A percentile compares a stretch with the other conserved stretches of the same genome.
Conservation (phyloP, 2,329 filamentous ascomycete species). For the Aspergillus piperis region DNA sequence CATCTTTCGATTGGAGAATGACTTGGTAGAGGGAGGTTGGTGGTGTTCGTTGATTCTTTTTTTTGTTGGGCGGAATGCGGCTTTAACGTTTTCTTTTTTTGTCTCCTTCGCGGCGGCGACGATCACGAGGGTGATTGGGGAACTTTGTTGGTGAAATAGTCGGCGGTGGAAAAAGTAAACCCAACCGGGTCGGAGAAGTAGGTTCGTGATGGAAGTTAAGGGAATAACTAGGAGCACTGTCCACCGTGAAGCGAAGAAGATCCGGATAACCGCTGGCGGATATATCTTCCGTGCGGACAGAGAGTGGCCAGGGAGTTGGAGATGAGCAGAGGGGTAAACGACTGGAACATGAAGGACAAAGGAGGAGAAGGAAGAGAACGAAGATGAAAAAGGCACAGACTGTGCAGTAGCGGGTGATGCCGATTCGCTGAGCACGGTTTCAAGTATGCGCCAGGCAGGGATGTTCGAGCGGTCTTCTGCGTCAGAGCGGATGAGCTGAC, state of each 20-base stretch:
- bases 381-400: conserved; percentile 9
- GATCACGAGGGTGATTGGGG: conserved; percentile 1
- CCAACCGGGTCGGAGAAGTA: not conserved
- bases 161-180: not conserved
- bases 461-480: not conserved
- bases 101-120: not conserved
- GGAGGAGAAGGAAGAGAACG: conserved; percentile 5
- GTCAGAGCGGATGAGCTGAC: not conserved
- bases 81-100: not conserved
- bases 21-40: not conserved
- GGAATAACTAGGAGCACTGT: not conserved
- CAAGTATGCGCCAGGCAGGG: conserved; percentile 10
- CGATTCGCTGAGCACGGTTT: conserved; percentile 9
- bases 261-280: not conserved
- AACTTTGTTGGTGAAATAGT: conserved; percentile 2
- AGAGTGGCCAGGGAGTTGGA: not conserved
- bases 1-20: conserved; percentile 19
- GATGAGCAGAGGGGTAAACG: conserved; percentile 5
- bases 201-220: not conserved
- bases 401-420: conserved; percentile 4
- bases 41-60: not conserved
- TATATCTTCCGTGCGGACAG: conserved; percentile 1
- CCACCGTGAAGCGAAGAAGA: not conserved
- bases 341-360: conserved; percentile 4
- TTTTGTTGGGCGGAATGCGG: not conserved